phyloP scores from a whole-genome alignment of 306 rosid species.

The Lathyrus tuberosus region DNA sequence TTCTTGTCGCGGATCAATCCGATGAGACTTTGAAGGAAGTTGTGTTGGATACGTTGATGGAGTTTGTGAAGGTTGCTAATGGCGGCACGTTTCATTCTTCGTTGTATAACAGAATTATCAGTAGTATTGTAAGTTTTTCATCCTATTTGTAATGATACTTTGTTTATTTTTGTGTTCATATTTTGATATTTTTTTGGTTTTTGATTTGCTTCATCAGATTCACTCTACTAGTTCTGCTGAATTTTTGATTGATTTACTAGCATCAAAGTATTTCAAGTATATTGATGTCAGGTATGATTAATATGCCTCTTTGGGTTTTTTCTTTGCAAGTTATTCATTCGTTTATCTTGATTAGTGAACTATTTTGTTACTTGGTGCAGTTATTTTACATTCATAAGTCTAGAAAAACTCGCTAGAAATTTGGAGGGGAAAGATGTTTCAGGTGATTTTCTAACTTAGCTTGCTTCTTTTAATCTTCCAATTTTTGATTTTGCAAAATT shows the following conservation, averaged over 20 bases:
- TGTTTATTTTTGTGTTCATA: not conserved
- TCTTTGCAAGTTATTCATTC: not conserved
- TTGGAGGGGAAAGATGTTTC: too few species aligned
- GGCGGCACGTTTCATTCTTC: conserved; percentile 27
- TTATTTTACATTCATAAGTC: too few species aligned
- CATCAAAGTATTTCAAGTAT: too few species aligned
- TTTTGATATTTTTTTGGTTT: conserved; percentile 12
- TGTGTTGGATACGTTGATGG: conserved; percentile 82
- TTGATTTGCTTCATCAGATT: conserved; percentile 43
- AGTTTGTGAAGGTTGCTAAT: conserved; percentile 74
- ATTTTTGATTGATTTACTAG: too few species aligned
- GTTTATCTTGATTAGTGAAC: conserved; percentile 24
- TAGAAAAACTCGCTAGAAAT: too few species aligned
- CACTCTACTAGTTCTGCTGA: too few species aligned
- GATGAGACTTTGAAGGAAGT: conserved; percentile 73
- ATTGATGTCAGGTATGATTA: conserved; percentile 53
- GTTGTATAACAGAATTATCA: too few species aligned
- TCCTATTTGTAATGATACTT: not conserved
- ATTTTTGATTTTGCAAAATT: conserved; percentile 21
- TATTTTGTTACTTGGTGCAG: conserved; percentile 38
- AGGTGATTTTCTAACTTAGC: conserved; percentile 51
- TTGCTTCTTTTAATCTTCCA: not conserved
- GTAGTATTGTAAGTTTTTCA: conserved; percentile 49
- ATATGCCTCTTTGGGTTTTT: conserved; percentile 26
- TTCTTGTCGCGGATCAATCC: conserved; percentile 51